Evolutionary conservation across 495 filamentous ascomycete genomes (phyloP), one percentile per base, ranked within the genome.

Genomic region (Neurospora sp.): DNA sequence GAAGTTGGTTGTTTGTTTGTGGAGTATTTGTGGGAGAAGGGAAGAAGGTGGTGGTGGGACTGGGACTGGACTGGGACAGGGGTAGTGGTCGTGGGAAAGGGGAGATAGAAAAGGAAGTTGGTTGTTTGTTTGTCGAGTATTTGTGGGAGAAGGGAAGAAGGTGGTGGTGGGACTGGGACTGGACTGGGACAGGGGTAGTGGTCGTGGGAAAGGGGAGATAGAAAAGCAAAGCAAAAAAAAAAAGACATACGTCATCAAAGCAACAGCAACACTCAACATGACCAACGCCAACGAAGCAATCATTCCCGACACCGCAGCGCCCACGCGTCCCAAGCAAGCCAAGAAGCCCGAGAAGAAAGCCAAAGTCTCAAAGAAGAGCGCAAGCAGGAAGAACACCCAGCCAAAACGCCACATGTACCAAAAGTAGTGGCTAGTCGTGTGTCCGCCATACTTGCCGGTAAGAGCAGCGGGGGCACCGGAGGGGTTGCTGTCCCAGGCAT

Each of bases 301-400:
- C 3, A 85, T 37, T 7, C 81, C 84, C 3, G 82, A 82, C 27
- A 88, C 69, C 0, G 78, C 84, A 9, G 84, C 82, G 16, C 83
- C 86, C 3, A 89, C 76, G 9, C 86, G 83, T 22, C 84, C 81
- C 75, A 77, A 85, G 78, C 81, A 85, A n/a, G 85, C 82, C 6
- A 87, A 71, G 71, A 86, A 82, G 72, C 87, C 82, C n/a, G 81
- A 75, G 73, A 87, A 85, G 79, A 89, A 87, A 72, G 85, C 84
- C 1, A 86, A 37, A 41, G 87, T 86, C 27, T 84, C 87, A 42
- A 90, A 86, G 75, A 93, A 86, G 65, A 94, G 89, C 27, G 89
- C 87, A 61, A 93, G 82, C 42, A 93, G 85, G 77, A 90, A 92
- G 78, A 93, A 92, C 8, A 90, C 90, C 91, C 91, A 92, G 70